Conservation (phyloP, 176 grass and related monocot genomes). For the Ensete ventricosum region DNA sequence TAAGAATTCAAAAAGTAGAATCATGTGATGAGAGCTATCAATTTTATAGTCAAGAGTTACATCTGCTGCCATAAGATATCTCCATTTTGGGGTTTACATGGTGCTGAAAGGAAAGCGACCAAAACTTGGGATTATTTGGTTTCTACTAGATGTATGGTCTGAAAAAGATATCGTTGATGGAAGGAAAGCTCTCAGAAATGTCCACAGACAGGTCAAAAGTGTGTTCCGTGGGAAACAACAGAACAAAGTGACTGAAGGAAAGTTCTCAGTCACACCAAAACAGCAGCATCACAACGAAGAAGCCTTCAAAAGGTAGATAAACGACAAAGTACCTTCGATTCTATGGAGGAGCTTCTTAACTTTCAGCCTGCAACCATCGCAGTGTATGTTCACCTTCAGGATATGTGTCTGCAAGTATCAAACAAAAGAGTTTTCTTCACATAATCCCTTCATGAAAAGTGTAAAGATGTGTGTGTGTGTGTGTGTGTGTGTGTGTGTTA, state of each 20-base stretch:
- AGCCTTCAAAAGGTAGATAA: background rate
- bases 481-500: no score
- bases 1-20: slow-evolving; percentile 19
- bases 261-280: background rate
- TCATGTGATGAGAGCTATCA: background rate
- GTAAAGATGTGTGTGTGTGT: background rate
- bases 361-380: slow-evolving; percentile 84
- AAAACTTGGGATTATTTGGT: no score
- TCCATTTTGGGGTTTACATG: background rate
- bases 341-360: slow-evolving; percentile 89
- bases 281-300: background rate
- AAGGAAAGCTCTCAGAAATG: background rate
- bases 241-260: background rate
- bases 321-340: slow-evolving; percentile 62
- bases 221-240: background rate
- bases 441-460: slow-evolving; percentile 1
- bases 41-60: background rate
- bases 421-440: slow-evolving; percentile 1
- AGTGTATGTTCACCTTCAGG: slow-evolving; percentile 93
- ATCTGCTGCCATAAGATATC: background rate
- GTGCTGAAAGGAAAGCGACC: background rate
- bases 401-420: slow-evolving; percentile 61
- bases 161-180: no score
- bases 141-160: no score
- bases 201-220: background rate